These are phyloP conservation scores for Xylaria bambusicola DNA, from an alignment of 495 filamentous ascomycete species.

Conservation along the genomic window DNA sequence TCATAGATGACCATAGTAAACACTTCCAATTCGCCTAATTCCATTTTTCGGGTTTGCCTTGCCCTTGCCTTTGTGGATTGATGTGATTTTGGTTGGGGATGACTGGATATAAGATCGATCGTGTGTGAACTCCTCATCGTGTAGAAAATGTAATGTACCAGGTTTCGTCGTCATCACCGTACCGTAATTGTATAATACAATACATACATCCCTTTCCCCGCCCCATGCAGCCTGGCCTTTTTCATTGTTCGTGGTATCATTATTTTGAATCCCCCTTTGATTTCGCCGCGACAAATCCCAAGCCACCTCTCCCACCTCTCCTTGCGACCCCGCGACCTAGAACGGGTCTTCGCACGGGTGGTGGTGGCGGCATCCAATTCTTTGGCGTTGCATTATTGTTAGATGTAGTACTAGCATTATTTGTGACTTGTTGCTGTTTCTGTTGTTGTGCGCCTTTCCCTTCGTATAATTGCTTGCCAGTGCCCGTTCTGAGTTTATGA, in stretches of 20 bases:
- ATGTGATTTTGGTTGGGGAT: too few relatives aligned
- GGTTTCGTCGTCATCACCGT: too few relatives aligned
- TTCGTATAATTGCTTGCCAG: slow-evolving; percentile 65
- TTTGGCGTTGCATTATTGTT: slow-evolving; percentile 28
- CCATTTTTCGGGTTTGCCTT: too few relatives aligned
- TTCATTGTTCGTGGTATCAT: neutral
- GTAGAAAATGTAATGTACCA: neutral
- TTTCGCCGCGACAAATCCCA: slow-evolving; percentile 42
- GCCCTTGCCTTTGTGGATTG: too few relatives aligned
- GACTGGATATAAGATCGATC: too few relatives aligned
- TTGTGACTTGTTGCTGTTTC: slow-evolving; percentile 26
- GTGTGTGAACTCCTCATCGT: slow-evolving; percentile 1
- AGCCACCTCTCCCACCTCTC: slow-evolving; percentile 52
- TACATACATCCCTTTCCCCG: neutral
- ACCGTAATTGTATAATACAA: neutral
- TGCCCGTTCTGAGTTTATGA: slow-evolving; percentile 67
- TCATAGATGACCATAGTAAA: too few relatives aligned
- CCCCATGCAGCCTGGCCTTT: too few relatives aligned
- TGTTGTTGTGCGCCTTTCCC: slow-evolving; percentile 43
- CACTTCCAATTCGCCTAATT: neutral
- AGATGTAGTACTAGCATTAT: too few relatives aligned
- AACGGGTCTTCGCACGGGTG: slow-evolving; percentile 59
- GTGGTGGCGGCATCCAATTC: slow-evolving; percentile 53
- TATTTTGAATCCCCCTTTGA: slow-evolving; percentile 24
- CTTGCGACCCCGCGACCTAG: slow-evolving; percentile 59